Evolutionary conservation across 2,329 filamentous ascomycete species (phyloP), one percentile per base, ranked within the genome.

Genomic region (Paecilomyces fulvus): DNA sequence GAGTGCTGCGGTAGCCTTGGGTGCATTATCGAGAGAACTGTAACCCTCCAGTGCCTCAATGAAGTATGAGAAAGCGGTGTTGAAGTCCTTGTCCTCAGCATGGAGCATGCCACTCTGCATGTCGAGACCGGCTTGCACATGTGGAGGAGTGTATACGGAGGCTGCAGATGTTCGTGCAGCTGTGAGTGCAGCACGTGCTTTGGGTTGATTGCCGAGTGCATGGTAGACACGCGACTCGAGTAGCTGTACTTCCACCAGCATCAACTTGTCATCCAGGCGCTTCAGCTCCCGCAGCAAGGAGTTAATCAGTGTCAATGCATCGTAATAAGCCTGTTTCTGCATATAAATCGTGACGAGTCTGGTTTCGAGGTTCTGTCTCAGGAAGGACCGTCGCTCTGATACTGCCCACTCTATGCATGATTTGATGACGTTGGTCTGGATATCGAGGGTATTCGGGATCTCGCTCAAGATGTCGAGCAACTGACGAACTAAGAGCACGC

Each of bases 21-120:
- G 78, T 43, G 86, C 79, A 71, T 96, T 91, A 64, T 99, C 94
- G 73, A 95, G 91, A 51, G 87, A 87, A 76, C 94, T 90, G 76
- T 97, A 99, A 59, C 94, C 94, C 72, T 99, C 94, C 61, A 99
- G 85, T 2, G 95, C 94, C 78, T 99, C 94, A 74, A 99, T 97
- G 75, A 99, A 99, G 81, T 99, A 99, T 52, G 92, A 96, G 76
- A 89, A 99, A 52, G 94, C 90, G 25, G 94, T 99, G 79, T 95
- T 96, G 83, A 99, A 99, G 78, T 99, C 95, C 77, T 91, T 89
- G 73, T 99, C 94, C 77, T 99, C 95, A 23, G 94, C 94, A 74
- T 99, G 95, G 58, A 99, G 84, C 88, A 97, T 97, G 64, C 94
- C 95, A 62, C 90, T 96, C 80, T 99, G 94, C 94, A 99, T 97